A percentile compares a stretch with the other conserved stretches of the same genome.
Conservation (phyloP, 352 stramenopile genomes). For the Phytophthora pini region DNA sequence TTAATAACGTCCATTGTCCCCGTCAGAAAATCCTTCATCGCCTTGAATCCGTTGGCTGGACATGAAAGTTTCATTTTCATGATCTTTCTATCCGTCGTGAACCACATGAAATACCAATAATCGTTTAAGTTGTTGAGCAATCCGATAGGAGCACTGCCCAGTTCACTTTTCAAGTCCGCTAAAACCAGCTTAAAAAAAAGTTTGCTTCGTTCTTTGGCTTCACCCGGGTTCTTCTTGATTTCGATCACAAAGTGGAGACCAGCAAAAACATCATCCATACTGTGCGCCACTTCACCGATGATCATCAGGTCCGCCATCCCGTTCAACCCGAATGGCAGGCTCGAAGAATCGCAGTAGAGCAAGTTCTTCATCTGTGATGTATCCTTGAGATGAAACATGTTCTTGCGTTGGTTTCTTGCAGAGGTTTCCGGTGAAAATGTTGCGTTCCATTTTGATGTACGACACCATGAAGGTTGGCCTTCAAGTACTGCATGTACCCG, state of each 20-base stretch:
- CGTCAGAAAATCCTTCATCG: slow-evolving; percentile 23
- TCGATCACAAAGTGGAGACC: slow-evolving; percentile 14
- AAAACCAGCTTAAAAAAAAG: slow-evolving; percentile 4
- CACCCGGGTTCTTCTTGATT: slow-evolving; percentile 1
- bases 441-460: neutral
- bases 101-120: slow-evolving; percentile 33
- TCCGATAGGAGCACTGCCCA: slow-evolving; percentile 25
- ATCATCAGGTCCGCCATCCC: slow-evolving; percentile 23
- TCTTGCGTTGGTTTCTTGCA: slow-evolving; percentile 14
- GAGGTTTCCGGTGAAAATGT: neutral
- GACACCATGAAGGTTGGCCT: neutral
- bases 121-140: slow-evolving; percentile 33
- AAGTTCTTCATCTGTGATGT: slow-evolving; percentile 9
- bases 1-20: neutral
- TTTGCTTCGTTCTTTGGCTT: neutral
- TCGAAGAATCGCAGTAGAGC: slow-evolving; percentile 12
- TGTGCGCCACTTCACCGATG: slow-evolving; percentile 18
- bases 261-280: slow-evolving; percentile 13
- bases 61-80: slow-evolving; percentile 20
- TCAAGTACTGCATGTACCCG: slow-evolving; percentile 1
- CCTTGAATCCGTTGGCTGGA: slow-evolving; percentile 25
- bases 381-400: slow-evolving; percentile 14
- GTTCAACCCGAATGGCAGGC: slow-evolving; percentile 22
- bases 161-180: slow-evolving; percentile 29
- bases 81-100: slow-evolving; percentile 23